Percentiles rank a stretch among this genome's conserved stretches.
phyloP scores from a whole-genome alignment of 805 yeast genomes.

The Lipomyces starkeyi region DNA sequence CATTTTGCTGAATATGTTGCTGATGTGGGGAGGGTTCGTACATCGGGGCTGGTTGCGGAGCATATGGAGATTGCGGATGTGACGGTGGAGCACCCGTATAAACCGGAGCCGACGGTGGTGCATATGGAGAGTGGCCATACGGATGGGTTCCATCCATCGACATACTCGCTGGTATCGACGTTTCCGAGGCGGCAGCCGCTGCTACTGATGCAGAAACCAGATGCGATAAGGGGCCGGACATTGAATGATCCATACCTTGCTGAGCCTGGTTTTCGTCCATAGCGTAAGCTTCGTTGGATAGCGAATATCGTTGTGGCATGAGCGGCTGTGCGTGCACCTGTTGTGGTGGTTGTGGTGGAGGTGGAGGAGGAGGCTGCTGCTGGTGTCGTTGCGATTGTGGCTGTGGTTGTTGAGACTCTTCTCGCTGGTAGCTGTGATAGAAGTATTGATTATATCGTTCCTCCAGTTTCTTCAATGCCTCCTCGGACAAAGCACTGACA shows the following conservation, averaged over 20 bases:
- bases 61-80: neutral
- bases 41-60: neutral
- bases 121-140: conserved; percentile 1
- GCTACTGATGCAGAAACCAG: conserved; percentile 13
- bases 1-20: neutral
- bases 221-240: neutral
- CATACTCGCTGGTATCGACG: neutral
- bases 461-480: conserved; percentile 26
- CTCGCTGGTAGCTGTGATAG: conserved; percentile 18
- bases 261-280: neutral
- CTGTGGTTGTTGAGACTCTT: conserved; percentile 7
- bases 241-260: neutral
- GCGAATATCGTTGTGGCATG: conserved; percentile 4
- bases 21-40: neutral
- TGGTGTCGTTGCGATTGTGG: conserved; percentile 3
- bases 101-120: neutral
- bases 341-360: neutral
- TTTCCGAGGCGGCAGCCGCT: conserved; percentile 3
- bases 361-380: neutral
- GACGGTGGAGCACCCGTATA: neutral
- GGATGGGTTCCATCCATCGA: neutral
- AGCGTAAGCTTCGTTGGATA: neutral
- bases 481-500: conserved; percentile 22
- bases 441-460: conserved; percentile 15
- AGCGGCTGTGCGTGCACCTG: conserved; percentile 13